phyloP scores from a whole-genome alignment of 129 eudicot genomes.

The Pulicaria dysenterica region DNA sequence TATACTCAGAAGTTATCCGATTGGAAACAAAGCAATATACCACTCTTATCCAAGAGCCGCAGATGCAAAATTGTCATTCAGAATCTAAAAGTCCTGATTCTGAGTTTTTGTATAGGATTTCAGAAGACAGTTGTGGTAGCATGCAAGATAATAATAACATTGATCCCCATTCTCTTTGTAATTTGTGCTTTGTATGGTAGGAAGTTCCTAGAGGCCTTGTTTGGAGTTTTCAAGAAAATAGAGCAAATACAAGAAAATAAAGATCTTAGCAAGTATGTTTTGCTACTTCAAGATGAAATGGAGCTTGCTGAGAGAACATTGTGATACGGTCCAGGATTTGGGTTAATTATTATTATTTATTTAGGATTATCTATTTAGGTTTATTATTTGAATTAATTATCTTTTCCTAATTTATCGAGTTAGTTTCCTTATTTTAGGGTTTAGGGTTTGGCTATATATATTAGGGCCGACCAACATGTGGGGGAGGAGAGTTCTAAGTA shows the following conservation, averaged over 20 bases:
- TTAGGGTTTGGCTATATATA: too few relatives aligned
- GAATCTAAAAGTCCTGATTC: background rate
- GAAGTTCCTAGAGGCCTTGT: slow-evolving; percentile 1
- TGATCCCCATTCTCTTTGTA: background rate
- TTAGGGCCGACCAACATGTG: too few relatives aligned
- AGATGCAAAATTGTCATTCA: slow-evolving; percentile 2
- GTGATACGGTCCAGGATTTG: too few relatives aligned
- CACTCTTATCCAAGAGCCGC: background rate
- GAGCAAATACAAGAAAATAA: background rate
- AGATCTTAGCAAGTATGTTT: slow-evolving; percentile 4
- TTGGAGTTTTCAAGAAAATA: background rate
- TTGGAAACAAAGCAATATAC: slow-evolving; percentile 3
- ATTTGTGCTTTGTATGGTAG: background rate
- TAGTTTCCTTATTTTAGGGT: too few relatives aligned
- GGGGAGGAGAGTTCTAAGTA: too few relatives aligned
- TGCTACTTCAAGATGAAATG: slow-evolving; percentile 3
- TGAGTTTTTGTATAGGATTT: background rate
- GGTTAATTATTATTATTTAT: too few relatives aligned
- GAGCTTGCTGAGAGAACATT: slow-evolving; percentile 8
- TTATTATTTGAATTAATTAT: too few relatives aligned
- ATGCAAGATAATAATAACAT: background rate
- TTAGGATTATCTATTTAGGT: too few relatives aligned
- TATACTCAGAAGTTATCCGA: background rate
- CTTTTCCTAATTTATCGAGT: too few relatives aligned
- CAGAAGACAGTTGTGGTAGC: background rate